Base-by-base conservation (phyloP, 768 basidiomycete species). In the Mycena indigotica region DNA sequence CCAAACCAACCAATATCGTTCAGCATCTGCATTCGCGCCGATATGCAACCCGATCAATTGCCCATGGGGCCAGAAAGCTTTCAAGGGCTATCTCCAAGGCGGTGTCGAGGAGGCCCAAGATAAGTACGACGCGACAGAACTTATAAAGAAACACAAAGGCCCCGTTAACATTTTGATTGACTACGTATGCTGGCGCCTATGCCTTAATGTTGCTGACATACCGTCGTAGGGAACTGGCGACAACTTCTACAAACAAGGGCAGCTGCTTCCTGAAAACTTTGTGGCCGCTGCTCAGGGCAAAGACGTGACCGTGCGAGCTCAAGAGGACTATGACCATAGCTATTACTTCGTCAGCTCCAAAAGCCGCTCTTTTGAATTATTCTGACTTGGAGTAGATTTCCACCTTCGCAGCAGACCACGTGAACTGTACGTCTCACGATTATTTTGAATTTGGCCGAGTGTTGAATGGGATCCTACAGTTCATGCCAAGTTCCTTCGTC, bases 21-120 rank as follows among this genome's bases (percentile, higher is more conserved):
- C 94, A 19, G 91, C 84, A 5, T 95, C 93, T 5, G 96, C 93
- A 0, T 98, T 98, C 69, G 77, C 93, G 28, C 90, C 91, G 1
- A 86, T 92, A 53, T 78, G 87, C 50, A 98, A 98, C 73, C 95
- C 96, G 0, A 86, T 86, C 15, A 83, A 88, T 52, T 88, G 86
- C 49, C 87, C 89, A 2, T 98, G 96, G 96, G 96, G 96, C 23
- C 78, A 87, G 67, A 96, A 95, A 69, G 95, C 94, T 2, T 97
- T 98, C 76, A 69, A 66, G 2, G 92, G 93, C 16, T 98, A 96
- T 74, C 82, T 98, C 23, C 73, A 81, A 48, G 87, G 87, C 29
- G 89, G 93, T 21, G 61, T 86, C 44, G 79, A 86, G 56, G 94
- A 97, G 73, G 96, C 88, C 4, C 81, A 80, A 56, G 73, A 69